Percentiles rank a stretch among this genome's conserved stretches.
Evolutionary conservation across 305 asterid genomes (phyloP).

Genomic region (Petunia hybrid): DNA sequence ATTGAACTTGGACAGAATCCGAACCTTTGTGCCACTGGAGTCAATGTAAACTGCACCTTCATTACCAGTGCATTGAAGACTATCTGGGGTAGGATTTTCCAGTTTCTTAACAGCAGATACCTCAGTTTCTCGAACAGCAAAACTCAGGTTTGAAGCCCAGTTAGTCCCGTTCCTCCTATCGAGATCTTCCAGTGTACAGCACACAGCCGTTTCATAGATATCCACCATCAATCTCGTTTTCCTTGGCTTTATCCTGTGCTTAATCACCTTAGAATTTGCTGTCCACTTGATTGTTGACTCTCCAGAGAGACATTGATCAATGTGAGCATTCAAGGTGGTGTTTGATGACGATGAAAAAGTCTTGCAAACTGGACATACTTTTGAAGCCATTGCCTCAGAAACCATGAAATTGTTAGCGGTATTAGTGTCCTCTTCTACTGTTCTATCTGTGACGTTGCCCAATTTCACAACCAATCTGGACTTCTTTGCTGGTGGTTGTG

Average conservation of each 20-base stretch:
- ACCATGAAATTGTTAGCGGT: constrained; percentile 47
- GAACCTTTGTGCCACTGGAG: constrained; percentile 81
- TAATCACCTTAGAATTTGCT: constrained; percentile 54
- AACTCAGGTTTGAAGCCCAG: constrained; percentile 65
- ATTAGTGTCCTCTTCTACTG: constrained; percentile 53
- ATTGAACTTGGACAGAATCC: constrained; percentile 68
- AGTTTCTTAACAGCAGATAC: constrained; percentile 45
- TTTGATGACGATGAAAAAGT: constrained; percentile 90
- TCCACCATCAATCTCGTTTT: constrained; percentile 79
- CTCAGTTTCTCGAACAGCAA: constrained; percentile 54
- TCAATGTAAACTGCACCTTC: constrained; percentile 80
- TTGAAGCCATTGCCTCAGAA: constrained; percentile 84
- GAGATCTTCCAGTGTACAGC: constrained; percentile 91
- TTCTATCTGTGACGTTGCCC: constrained; percentile 49
- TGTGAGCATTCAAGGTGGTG: constrained; percentile 97
- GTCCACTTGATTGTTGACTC: constrained; percentile 59
- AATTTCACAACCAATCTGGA: constrained; percentile 61
- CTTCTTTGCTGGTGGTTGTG: constrained; percentile 60
- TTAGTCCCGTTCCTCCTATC: constrained; percentile 87
- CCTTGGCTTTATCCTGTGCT: constrained; percentile 80
- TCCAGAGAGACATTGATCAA: constrained; percentile 92
- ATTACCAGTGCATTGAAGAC: constrained; percentile 50
- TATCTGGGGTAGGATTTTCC: constrained; percentile 38
- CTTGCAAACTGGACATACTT: constrained; percentile 98
- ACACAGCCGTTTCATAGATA: constrained; percentile 67